phyloP scores from a whole-genome alignment of 2,329 filamentous ascomycete species.

The Verticillium klebahnii region DNA sequence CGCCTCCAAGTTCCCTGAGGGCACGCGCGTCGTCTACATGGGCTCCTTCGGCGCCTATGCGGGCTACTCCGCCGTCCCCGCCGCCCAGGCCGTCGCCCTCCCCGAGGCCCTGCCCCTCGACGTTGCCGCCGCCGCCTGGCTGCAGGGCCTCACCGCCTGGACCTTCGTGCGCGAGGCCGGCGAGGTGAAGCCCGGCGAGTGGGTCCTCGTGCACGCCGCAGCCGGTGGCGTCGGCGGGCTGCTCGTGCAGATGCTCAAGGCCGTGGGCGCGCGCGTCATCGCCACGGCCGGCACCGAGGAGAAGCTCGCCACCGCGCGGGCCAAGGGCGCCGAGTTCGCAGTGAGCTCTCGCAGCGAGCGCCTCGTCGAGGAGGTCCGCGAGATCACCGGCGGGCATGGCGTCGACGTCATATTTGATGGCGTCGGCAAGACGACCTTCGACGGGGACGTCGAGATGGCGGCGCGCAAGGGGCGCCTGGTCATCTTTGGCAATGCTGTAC shows the following conservation, averaged over 20 bases:
- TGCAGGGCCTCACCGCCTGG: slow-evolving; percentile 81
- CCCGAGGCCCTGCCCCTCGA: slow-evolving; percentile 58
- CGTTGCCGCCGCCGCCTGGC: slow-evolving; percentile 61
- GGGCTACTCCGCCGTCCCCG: slow-evolving; percentile 50
- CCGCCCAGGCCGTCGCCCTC: slow-evolving; percentile 53
- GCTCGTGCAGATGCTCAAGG: slow-evolving; percentile 69
- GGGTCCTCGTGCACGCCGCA: slow-evolving; percentile 79
- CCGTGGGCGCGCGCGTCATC: slow-evolving; percentile 72
- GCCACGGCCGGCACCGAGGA: slow-evolving; percentile 70
- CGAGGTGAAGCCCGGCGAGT: slow-evolving; percentile 71
- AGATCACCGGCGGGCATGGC: slow-evolving; percentile 69
- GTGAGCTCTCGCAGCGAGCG: slow-evolving; percentile 64
- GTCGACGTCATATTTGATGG: slow-evolving; percentile 79
- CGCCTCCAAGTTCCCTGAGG: slow-evolving; percentile 52
- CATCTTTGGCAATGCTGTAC: slow-evolving; percentile 74
- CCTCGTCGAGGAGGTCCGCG: slow-evolving; percentile 54
- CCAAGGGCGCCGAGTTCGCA: slow-evolving; percentile 66
- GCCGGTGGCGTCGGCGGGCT: slow-evolving; percentile 77
- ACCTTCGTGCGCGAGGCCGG: slow-evolving; percentile 74
- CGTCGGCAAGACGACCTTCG: slow-evolving; percentile 81
- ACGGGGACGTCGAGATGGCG: slow-evolving; percentile 68
- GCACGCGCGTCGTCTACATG: slow-evolving; percentile 71
- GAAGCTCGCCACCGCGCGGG: slow-evolving; percentile 66
- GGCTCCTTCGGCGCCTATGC: slow-evolving; percentile 45
- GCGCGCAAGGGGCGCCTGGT: slow-evolving; percentile 73